These are phyloP conservation scores for Penicillium herquei DNA, from an alignment of 495 filamentous ascomycete genomes.

Conservation along the genomic window DNA sequence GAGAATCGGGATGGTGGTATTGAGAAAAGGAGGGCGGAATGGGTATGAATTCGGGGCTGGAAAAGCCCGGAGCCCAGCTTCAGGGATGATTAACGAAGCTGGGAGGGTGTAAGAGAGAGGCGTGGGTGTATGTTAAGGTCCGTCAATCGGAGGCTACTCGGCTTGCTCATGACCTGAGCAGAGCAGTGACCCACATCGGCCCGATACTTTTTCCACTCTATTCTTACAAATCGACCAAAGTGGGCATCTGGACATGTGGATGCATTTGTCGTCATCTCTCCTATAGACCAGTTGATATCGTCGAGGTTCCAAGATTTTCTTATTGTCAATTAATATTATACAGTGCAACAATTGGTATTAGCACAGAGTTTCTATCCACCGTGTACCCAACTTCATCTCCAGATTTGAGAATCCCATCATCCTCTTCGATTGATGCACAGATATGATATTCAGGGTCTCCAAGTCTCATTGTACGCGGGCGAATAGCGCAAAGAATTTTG, in stretches of 20 bases:
- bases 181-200: neutral
- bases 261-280: too few relatives aligned
- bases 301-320: too few relatives aligned
- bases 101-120: slow-evolving; percentile 7
- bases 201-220: neutral
- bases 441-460: too few relatives aligned
- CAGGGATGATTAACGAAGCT: slow-evolving; percentile 11
- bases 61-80: slow-evolving; percentile 18
- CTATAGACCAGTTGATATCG: too few relatives aligned
- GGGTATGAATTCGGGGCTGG: slow-evolving; percentile 6
- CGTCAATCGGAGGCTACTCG: slow-evolving; percentile 4
- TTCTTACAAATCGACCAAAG: slow-evolving; percentile 1
- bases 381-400: too few relatives aligned
- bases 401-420: too few relatives aligned
- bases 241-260: neutral
- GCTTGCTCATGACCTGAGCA: slow-evolving; percentile 5
- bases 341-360: too few relatives aligned
- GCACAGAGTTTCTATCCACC: too few relatives aligned
- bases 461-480: too few relatives aligned
- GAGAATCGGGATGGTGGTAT: neutral
- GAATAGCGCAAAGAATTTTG: too few relatives aligned
- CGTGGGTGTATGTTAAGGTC: slow-evolving; percentile 2
- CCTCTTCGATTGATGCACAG: too few relatives aligned
- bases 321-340: too few relatives aligned
- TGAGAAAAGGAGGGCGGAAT: slow-evolving; percentile 5